Conservation (phyloP, 2,329 filamentous ascomycete species). For the Ophiocordyceps camponoti-saundersi region DNA sequence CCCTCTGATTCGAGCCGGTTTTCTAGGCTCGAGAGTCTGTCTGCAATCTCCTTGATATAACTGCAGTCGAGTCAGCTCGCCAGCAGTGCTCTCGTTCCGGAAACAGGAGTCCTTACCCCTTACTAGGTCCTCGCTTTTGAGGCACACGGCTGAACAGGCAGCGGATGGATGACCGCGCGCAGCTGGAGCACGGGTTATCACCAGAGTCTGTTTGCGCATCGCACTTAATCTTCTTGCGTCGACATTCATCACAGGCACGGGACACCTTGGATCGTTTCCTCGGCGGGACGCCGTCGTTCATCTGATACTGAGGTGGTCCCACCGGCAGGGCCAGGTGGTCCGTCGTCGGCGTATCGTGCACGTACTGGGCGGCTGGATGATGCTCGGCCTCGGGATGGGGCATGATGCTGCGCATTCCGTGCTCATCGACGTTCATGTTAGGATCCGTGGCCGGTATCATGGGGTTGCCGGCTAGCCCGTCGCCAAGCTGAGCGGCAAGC, state of each 20-base stretch:
- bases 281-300: slow-evolving; percentile 44
- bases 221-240: slow-evolving; percentile 80
- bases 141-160: slow-evolving; percentile 79
- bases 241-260: slow-evolving; percentile 75
- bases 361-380: slow-evolving; percentile 17
- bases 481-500: slow-evolving; percentile 39
- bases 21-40: slow-evolving; percentile 68
- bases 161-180: slow-evolving; percentile 54
- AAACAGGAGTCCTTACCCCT: slow-evolving; percentile 41
- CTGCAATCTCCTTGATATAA: slow-evolving; percentile 84
- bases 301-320: slow-evolving; percentile 17
- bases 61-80: slow-evolving; percentile 18
- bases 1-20: slow-evolving; percentile 48
- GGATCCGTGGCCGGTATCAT: slow-evolving; percentile 31
- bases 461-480: slow-evolving; percentile 29
- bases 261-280: slow-evolving; percentile 76
- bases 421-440: slow-evolving; percentile 24
- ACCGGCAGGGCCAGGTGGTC: slow-evolving; percentile 20
- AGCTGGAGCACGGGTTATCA: slow-evolving; percentile 64
- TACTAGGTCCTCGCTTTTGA: slow-evolving; percentile 77
- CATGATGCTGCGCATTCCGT: slow-evolving; percentile 24
- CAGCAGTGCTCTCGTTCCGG: background rate
- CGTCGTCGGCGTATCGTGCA: slow-evolving; percentile 18
- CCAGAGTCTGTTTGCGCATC: slow-evolving; percentile 62
- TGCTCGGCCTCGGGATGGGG: slow-evolving; percentile 22